Conservation (phyloP, 1,284 basidiomycete genomes). For the Malassezia sympodialis region DNA sequence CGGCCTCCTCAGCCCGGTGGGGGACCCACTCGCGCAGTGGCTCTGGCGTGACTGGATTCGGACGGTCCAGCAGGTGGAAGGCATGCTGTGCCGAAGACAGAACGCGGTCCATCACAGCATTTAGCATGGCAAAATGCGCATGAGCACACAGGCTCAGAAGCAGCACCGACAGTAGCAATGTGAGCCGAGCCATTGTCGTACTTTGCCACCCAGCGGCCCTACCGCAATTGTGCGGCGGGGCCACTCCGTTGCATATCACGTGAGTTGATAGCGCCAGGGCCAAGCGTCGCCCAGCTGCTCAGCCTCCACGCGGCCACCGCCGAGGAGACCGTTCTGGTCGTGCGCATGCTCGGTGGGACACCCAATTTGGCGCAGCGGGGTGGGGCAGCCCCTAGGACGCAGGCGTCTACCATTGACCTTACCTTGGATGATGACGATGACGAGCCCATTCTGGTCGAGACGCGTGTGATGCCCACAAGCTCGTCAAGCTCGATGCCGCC, state of each 20-base stretch:
- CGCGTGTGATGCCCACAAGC: neutral
- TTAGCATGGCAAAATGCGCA: conserved; percentile 4
- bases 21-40: neutral
- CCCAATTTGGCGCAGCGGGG: neutral
- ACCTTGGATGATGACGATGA: conserved; percentile 25
- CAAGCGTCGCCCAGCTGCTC: neutral
- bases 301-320: neutral
- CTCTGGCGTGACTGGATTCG: neutral
- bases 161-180: neutral
- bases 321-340: neutral
- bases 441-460: conserved; percentile 27
- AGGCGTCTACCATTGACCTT: conserved; percentile 3
- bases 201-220: neutral
- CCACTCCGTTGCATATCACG: neutral
- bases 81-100: neutral
- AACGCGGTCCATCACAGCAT: neutral
- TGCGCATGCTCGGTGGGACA: neutral
- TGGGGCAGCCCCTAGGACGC: neutral
- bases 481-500: neutral
- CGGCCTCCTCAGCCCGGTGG: neutral
- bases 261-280: neutral
- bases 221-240: neutral
- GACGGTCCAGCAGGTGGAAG: neutral
- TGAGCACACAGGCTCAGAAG: neutral
- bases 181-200: neutral